A percentile compares a stretch with the other conserved stretches of the same genome.
Conservation (phyloP, 768 basidiomycete genomes). For the Glaciozyma martinii region DNA sequence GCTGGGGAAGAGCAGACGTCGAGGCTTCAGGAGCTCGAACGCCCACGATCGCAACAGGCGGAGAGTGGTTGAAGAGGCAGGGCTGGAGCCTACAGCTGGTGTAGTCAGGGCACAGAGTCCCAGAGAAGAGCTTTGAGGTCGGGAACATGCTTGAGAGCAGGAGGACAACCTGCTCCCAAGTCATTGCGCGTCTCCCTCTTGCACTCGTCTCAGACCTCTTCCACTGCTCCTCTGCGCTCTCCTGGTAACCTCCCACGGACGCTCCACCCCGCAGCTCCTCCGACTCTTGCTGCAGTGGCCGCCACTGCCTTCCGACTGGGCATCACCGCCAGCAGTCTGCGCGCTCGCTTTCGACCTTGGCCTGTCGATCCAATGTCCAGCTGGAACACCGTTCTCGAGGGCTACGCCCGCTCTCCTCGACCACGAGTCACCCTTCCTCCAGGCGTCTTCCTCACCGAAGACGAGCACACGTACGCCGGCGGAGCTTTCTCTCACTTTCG, state of each 20-base stretch:
- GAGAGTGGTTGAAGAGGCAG: slow-evolving; percentile 13
- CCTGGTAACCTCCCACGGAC: neutral
- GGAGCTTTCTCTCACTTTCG: too few relatives aligned
- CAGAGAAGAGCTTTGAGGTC: neutral
- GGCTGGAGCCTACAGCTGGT: neutral
- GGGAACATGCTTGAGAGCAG: neutral
- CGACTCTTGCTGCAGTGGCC: neutral
- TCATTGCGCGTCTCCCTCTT: too few relatives aligned
- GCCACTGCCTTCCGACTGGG: neutral
- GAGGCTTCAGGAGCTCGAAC: neutral
- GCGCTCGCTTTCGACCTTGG: slow-evolving; percentile 23
- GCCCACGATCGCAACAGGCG: neutral
- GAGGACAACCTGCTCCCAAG: neutral
- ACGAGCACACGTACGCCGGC: slow-evolving; percentile 8
- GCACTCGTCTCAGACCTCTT: too few relatives aligned
- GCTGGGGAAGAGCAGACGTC: too few relatives aligned
- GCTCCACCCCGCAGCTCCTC: neutral
- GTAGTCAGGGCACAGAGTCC: slow-evolving; percentile 8
- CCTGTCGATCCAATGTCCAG: neutral
- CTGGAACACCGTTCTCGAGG: slow-evolving; percentile 13
- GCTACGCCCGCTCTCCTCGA: slow-evolving; percentile 11
- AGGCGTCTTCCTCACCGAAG: neutral
- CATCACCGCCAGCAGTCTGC: neutral
- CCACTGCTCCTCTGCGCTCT: neutral
- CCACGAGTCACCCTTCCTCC: slow-evolving; percentile 10